phyloP scores from a whole-genome alignment of 352 stramenopile genomes.

The Globisporangium apiculatum region DNA sequence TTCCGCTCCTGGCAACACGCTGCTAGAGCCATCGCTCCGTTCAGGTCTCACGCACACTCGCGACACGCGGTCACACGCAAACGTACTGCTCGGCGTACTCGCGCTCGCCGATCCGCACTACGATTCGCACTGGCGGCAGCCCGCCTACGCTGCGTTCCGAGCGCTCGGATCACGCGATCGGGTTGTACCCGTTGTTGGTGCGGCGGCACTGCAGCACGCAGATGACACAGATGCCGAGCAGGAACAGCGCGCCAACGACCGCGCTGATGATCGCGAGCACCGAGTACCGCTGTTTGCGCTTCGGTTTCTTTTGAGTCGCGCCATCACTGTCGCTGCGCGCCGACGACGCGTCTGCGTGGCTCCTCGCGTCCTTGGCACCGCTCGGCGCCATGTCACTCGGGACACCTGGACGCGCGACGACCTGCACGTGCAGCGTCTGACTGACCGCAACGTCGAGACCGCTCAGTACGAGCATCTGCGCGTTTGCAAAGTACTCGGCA shows the following conservation, averaged over 20 bases:
- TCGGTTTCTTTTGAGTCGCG: not conserved
- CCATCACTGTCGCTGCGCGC: not conserved
- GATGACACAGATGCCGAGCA: conserved; percentile 30
- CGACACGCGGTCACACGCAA: no score
- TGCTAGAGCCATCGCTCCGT: no score
- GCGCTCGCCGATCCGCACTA: no score
- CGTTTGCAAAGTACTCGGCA: conserved; percentile 61
- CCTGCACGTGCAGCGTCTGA: conserved; percentile 35
- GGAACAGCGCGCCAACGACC: conserved; percentile 33
- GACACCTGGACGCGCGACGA: conserved; percentile 16
- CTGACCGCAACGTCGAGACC: conserved; percentile 36
- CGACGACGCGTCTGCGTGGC: not conserved
- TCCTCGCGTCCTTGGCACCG: not conserved
- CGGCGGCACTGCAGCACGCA: conserved; percentile 30
- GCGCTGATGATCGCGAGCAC: conserved; percentile 32
- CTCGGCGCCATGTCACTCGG: conserved; percentile 3
- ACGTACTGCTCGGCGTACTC: no score
- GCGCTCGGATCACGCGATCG: conserved; percentile 20
- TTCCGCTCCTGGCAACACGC: no score
- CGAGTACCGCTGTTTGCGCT: conserved; percentile 17
- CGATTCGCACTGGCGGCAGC: no score
- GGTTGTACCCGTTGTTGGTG: conserved; percentile 29
- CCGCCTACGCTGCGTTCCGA: no score
- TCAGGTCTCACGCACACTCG: no score
- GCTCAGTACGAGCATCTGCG: conserved; percentile 51